These are phyloP conservation scores for Salisapilia sapeloensis DNA, from an alignment of 352 stramenopile genomes.

Conservation along the genomic window DNA sequence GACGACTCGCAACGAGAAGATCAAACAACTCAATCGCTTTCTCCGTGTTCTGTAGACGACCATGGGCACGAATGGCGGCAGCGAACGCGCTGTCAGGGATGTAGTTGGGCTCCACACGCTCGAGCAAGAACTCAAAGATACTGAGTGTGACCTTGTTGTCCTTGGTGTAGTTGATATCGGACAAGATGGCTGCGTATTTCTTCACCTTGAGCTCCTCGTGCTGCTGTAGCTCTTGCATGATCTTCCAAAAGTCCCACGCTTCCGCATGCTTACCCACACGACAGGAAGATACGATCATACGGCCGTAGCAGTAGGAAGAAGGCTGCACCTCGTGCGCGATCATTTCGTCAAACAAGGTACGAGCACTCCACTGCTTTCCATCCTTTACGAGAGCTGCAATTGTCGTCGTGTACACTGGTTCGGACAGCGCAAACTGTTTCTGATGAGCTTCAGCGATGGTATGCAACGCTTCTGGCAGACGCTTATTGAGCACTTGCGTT, in stretches of 20 bases:
- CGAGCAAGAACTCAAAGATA: conserved; percentile 47
- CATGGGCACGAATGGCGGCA: conserved; percentile 48
- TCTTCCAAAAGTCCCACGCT: conserved; percentile 49
- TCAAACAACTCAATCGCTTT: conserved; percentile 52
- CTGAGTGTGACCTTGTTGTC: conserved; percentile 36
- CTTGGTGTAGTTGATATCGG: conserved; percentile 33
- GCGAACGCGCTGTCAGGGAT: conserved; percentile 43
- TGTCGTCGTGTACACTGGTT: conserved; percentile 62
- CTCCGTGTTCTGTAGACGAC: conserved; percentile 45
- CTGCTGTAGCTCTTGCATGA: conserved; percentile 35
- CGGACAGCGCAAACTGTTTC: conserved; percentile 23
- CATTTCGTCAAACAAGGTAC: conserved; percentile 60
- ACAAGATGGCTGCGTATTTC: conserved; percentile 37
- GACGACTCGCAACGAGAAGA: conserved; percentile 31
- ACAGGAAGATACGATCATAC: conserved; percentile 64
- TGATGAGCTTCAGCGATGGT: conserved; percentile 42
- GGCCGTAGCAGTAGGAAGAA: conserved; percentile 53
- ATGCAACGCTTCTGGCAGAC: conserved; percentile 52
- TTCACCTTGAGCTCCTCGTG: conserved; percentile 17
- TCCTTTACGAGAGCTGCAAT: conserved; percentile 49
- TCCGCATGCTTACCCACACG: conserved; percentile 42
- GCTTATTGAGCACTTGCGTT: conserved; percentile 47
- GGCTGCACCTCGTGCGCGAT: conserved; percentile 33
- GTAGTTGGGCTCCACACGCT: conserved; percentile 14
- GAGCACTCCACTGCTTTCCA: conserved; percentile 46